These are phyloP conservation scores for Moricandia moricandioides DNA, from an alignment of 345 rosid genomes.

Conservation along the genomic window DNA sequence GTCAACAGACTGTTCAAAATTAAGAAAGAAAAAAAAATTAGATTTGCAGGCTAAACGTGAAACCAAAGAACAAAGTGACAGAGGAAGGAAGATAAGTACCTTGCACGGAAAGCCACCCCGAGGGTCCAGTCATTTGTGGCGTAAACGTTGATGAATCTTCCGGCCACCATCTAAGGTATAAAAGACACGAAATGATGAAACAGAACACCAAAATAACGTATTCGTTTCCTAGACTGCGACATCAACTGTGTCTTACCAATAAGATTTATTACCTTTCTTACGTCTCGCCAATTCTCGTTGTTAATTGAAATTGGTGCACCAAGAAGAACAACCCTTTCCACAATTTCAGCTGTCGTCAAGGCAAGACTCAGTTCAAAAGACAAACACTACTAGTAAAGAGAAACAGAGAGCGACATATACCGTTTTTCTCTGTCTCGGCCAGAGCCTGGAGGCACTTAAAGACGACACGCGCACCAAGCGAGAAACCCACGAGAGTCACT, in stretches of 20 bases:
- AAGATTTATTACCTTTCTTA: constrained; percentile 62
- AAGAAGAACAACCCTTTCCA: constrained; percentile 28
- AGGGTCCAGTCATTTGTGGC: constrained; percentile 92
- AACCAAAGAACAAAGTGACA: not conserved
- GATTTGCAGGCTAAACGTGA: not conserved
- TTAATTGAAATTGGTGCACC: constrained; percentile 43
- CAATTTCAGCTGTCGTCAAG: constrained; percentile 56
- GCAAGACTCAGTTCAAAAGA: not conserved
- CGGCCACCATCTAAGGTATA: constrained; percentile 72
- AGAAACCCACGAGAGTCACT: constrained; percentile 86
- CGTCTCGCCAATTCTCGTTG: constrained; percentile 81
- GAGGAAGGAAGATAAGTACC: constrained; percentile 41
- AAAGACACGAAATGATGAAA: too few species aligned
- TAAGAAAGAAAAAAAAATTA: not conserved
- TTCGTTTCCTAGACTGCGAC: not conserved
- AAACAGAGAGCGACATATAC: constrained; percentile 35
- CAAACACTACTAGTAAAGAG: not conserved
- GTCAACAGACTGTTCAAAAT: constrained; percentile 57
- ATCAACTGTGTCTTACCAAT: too few species aligned
- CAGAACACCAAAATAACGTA: not conserved
- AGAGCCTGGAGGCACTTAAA: constrained; percentile 88
- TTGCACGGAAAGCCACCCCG: constrained; percentile 92
- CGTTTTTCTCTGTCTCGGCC: constrained; percentile 68
- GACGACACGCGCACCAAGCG: constrained; percentile 91
- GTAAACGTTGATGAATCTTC: constrained; percentile 87